Percentiles rank a stretch among this genome's conserved stretches.
phyloP scores from a whole-genome alignment of 2,329 filamentous ascomycete genomes.

The Teratosphaeria gauchensis region DNA sequence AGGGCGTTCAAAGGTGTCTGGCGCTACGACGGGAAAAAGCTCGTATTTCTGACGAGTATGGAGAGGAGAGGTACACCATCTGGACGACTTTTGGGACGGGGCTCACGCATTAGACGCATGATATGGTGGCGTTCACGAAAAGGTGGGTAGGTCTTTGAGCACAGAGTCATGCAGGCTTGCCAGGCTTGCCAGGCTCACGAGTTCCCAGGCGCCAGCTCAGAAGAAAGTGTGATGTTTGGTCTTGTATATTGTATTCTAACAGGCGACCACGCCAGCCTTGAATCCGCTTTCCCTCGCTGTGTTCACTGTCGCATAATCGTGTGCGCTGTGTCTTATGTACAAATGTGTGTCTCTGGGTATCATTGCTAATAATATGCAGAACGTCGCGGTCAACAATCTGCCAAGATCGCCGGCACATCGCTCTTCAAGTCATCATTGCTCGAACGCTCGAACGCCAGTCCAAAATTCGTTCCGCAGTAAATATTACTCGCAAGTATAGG shows the following conservation, averaged over 20 bases:
- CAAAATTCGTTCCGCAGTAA: background rate
- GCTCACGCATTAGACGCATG: background rate
- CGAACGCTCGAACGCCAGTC: background rate
- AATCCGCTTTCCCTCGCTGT: background rate
- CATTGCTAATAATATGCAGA: background rate
- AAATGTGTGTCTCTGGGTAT: background rate
- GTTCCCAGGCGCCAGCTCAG: background rate
- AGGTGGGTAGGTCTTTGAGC: background rate
- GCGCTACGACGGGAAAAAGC: background rate
- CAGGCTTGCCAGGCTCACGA: background rate
- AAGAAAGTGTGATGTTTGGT: background rate
- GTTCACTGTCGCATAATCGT: background rate
- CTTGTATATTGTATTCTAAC: background rate
- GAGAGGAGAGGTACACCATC: too few species aligned
- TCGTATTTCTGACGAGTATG: background rate
- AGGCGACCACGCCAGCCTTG: background rate
- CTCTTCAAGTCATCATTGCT: background rate
- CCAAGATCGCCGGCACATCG: background rate
- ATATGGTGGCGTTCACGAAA: background rate
- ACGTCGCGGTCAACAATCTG: background rate
- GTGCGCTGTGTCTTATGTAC: background rate
- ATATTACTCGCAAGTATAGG: background rate
- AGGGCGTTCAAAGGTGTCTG: slow-evolving; percentile 4
- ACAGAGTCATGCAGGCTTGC: background rate
- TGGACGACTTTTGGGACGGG: background rate